Evolutionary conservation across 2,329 filamentous ascomycete genomes (phyloP), one percentile per base, ranked within the genome.

Genomic region (Alternaria sp.): DNA sequence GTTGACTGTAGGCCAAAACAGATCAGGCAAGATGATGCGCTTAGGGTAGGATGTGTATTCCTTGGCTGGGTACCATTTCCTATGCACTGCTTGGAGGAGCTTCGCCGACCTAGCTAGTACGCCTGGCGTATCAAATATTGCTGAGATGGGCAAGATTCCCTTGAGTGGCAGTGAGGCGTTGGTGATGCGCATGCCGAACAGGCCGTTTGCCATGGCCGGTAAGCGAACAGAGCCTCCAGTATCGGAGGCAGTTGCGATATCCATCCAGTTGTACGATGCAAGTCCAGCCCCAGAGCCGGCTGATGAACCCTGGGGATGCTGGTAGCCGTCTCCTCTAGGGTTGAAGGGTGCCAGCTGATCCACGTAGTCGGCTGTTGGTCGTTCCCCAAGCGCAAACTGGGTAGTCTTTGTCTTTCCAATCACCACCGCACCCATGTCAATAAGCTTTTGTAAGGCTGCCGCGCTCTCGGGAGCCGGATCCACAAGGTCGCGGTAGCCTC

Each of bases 351-450:
- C 66, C 10, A 69, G 64, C 10, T 70, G 67, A 49, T 77, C 73
- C 10, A 76, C 65, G 59, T 68, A 75, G 57, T 76, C 73, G 10
- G 62, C 67, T 7, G 67, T 71, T n/a, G 70, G 65, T 7, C 62
- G 57, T n/a, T 77, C 73, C 10, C 68, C 69, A 12, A 65, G 72
- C 12, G 81, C 81, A 55, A 87, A 82, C 63, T 84, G 83, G 0
- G 81, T 79, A 3, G 81, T 82, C 63, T 83, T 85, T 11, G 82
- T 84, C 74, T 86, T 87, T 1, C 86, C 85, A 1, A 87, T 78
- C 8, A 87, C 73, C 6, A 86, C 74, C 11, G 59, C 62, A 10
- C 69, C 71, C 21, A 59, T 44, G 32, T 63, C 59, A 4, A 72
- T 54, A 11, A 73, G 50, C 12, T 56, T 64, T 36, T 70, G 69